Evolutionary conservation across 1,284 basidiomycete genomes (phyloP).

Genomic region (Tremellales sp.): DNA sequence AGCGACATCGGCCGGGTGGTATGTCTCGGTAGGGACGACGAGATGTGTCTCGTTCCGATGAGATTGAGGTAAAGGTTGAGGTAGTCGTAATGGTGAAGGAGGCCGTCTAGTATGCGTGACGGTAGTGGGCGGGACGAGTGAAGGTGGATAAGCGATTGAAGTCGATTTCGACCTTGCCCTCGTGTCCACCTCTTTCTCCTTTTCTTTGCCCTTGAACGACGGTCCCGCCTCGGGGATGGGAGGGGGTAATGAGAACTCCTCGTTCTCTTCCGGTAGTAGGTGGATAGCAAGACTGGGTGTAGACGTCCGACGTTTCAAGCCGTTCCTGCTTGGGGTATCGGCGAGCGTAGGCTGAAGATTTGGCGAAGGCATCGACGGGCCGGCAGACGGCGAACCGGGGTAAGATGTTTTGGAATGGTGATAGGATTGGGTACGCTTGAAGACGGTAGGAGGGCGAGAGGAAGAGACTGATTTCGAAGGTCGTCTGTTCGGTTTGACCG

Average conservation of each 20-base stretch:
- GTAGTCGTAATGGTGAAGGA: neutral
- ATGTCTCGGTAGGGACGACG: neutral
- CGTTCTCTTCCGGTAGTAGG: constrained; percentile 12
- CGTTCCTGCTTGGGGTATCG: constrained; percentile 10
- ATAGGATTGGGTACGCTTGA: neutral
- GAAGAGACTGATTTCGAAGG: neutral
- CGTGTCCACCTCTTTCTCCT: constrained; percentile 21
- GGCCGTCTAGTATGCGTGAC: neutral
- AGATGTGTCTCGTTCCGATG: neutral
- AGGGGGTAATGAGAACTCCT: constrained; percentile 2
- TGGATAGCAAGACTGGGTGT: constrained; percentile 26
- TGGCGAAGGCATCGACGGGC: constrained; percentile 4
- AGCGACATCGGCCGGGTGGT: neutral
- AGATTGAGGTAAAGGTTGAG: neutral
- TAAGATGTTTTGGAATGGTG: neutral
- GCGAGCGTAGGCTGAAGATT: constrained; percentile 1
- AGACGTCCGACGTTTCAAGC: constrained; percentile 38
- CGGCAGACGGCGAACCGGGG: constrained; percentile 3
- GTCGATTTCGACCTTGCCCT: constrained; percentile 42
- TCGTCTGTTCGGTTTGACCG: neutral
- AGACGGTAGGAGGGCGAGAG: neutral
- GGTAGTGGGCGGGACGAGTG: constrained; percentile 1
- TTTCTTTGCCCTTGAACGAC: constrained; percentile 4
- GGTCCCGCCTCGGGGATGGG: neutral
- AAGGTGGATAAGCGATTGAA: constrained; percentile 32